Evolutionary conservation across 1,284 basidiomycete species (phyloP).

Genomic region (Cutaneotrichosporon mucoides): DNA sequence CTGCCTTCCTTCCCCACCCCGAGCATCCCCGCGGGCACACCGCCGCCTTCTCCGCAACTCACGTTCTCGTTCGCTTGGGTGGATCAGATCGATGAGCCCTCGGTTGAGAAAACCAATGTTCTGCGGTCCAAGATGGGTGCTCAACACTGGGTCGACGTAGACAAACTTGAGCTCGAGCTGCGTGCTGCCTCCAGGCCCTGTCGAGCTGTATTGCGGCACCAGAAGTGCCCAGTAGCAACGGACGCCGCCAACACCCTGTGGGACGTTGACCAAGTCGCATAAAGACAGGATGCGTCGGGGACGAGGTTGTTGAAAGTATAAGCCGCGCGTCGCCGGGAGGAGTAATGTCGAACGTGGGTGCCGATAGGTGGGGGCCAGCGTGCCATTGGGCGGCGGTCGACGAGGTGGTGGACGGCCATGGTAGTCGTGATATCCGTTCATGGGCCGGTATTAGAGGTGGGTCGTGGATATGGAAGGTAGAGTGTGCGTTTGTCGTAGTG

Average conservation of each 20-base stretch:
- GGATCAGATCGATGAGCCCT: conserved; percentile 77
- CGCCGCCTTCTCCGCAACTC: conserved; percentile 20
- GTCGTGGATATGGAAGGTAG: too few species aligned
- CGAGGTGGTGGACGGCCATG: too few species aligned
- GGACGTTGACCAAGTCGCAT: background rate
- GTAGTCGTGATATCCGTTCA: too few species aligned
- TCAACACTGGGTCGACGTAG: conserved; percentile 82
- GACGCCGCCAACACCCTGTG: conserved; percentile 35
- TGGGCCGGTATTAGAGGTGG: too few species aligned
- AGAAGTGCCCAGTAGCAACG: conserved; percentile 47
- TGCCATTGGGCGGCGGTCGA: too few species aligned
- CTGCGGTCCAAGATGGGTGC: conserved; percentile 69
- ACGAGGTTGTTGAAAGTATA: background rate
- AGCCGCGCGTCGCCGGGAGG: too few species aligned
- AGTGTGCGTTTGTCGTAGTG: too few species aligned
- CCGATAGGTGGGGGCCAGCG: too few species aligned
- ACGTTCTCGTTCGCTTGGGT: conserved; percentile 78
- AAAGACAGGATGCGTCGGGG: background rate
- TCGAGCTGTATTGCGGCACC: conserved; percentile 24
- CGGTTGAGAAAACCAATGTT: conserved; percentile 65
- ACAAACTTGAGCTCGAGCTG: conserved; percentile 67
- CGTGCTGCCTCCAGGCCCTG: conserved; percentile 2
- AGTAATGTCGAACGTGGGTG: too few species aligned
- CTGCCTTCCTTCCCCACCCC: background rate
- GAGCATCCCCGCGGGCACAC: too few species aligned